These are phyloP conservation scores for Chenopodium suecicum DNA, from an alignment of 148 eudicot genomes.

Conservation along the genomic window DNA sequence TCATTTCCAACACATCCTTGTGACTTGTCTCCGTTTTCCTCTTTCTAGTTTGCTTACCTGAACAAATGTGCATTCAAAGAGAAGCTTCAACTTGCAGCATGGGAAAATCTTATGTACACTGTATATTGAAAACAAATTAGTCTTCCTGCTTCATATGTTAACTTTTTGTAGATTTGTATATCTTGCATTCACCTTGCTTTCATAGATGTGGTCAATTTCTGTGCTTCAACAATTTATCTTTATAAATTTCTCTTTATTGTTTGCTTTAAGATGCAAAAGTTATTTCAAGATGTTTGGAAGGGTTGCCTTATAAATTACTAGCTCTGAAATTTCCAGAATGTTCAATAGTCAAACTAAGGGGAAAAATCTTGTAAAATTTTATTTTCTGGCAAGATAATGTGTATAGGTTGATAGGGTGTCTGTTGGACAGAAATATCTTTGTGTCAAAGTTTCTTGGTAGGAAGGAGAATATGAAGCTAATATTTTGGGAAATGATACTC, in stretches of 20 bases:
- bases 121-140: neutral
- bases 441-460: neutral
- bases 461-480: neutral
- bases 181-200: neutral
- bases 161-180: neutral
- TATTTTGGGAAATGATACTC: neutral
- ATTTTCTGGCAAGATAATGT: neutral
- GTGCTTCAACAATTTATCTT: neutral
- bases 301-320: neutral
- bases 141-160: neutral
- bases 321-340: neutral
- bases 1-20: neutral
- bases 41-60: neutral
- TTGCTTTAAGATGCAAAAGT: neutral
- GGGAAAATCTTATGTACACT: neutral
- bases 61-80: neutral
- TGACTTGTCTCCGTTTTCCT: neutral
- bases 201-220: neutral
- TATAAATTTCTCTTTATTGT: neutral
- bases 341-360: neutral
- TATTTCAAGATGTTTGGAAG: neutral
- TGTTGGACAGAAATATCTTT: neutral
- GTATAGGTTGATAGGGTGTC: neutral
- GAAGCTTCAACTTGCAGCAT: neutral
- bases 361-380: neutral